Conservation (phyloP, 768 basidiomycete species). For the Rhizopogon rudus region DNA sequence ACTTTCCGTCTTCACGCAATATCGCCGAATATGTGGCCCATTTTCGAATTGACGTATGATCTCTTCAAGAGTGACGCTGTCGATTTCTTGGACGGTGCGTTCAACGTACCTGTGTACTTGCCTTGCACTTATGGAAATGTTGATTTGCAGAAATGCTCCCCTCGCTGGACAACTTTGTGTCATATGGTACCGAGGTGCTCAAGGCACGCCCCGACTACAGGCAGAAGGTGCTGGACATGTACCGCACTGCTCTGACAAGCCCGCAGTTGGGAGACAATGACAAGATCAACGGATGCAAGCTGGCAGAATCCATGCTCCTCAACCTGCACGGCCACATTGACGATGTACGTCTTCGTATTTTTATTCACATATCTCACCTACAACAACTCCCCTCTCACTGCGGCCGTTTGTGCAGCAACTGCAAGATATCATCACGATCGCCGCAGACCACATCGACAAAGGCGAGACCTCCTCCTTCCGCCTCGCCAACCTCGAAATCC, state of each 20-base stretch:
- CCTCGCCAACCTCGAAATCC: slow-evolving; percentile 77
- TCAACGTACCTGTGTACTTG: not conserved
- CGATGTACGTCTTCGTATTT: slow-evolving; percentile 46
- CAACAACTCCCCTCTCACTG: not conserved
- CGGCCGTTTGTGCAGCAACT: slow-evolving; percentile 40
- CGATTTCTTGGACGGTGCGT: slow-evolving; percentile 81
- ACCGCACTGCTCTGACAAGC: slow-evolving; percentile 63
- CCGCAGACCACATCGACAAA: slow-evolving; percentile 51
- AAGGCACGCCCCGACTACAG: slow-evolving; percentile 64
- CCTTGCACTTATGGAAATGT: not conserved
- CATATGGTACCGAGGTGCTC: slow-evolving; percentile 71
- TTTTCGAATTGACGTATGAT: slow-evolving; percentile 79
- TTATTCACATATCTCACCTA: not conserved
- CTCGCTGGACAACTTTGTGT: slow-evolving; percentile 83
- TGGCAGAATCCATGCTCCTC: slow-evolving; percentile 78
- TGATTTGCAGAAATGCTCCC: slow-evolving; percentile 75
- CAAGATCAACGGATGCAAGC: slow-evolving; percentile 77
- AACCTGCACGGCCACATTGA: slow-evolving; percentile 75
- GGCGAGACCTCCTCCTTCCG: slow-evolving; percentile 62
- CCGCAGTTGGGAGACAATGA: slow-evolving; percentile 80
- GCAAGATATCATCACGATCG: slow-evolving; percentile 57
- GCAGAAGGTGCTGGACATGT: slow-evolving; percentile 79
- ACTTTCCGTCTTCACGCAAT: slow-evolving; percentile 78
- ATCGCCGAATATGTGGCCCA: slow-evolving; percentile 80
- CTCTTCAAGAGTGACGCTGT: slow-evolving; percentile 80